phyloP scores from a whole-genome alignment of 2,329 filamentous ascomycete species.

The Clarireedia monteithiana region DNA sequence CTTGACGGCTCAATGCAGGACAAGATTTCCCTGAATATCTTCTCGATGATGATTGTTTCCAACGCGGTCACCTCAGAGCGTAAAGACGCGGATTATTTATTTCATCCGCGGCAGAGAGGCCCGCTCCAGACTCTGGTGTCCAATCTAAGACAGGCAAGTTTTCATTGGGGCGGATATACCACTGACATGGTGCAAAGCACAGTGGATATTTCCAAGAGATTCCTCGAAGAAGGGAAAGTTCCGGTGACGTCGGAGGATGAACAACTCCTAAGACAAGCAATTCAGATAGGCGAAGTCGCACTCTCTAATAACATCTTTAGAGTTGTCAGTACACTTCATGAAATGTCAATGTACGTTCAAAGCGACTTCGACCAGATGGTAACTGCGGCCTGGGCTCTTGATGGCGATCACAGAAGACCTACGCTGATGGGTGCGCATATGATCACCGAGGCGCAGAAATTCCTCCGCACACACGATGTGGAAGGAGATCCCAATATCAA shows the following conservation, averaged over 20 bases:
- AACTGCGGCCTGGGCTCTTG: constrained; percentile 60
- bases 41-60: constrained; percentile 73
- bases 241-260: constrained; percentile 54
- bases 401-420: constrained; percentile 36
- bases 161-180: constrained; percentile 73
- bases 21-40: constrained; percentile 74
- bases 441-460: constrained; percentile 44
- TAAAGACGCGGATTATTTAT: constrained; percentile 79
- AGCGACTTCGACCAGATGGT: constrained; percentile 53
- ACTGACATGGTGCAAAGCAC: constrained; percentile 53
- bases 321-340: constrained; percentile 61
- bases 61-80: constrained; percentile 87
- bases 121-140: constrained; percentile 60
- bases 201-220: constrained; percentile 58
- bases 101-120: constrained; percentile 66
- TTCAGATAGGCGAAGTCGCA: constrained; percentile 55
- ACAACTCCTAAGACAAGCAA: constrained; percentile 51
- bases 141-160: constrained; percentile 76
- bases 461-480: too few relatives aligned
- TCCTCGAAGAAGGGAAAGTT: constrained; percentile 55
- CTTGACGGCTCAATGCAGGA: constrained; percentile 81
- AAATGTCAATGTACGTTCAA: constrained; percentile 67
- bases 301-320: constrained; percentile 54
- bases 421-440: constrained; percentile 49
- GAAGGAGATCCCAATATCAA: too few relatives aligned